Conservation (phyloP, 345 rosid species). For the Rhodomyrtus tomentosa region DNA sequence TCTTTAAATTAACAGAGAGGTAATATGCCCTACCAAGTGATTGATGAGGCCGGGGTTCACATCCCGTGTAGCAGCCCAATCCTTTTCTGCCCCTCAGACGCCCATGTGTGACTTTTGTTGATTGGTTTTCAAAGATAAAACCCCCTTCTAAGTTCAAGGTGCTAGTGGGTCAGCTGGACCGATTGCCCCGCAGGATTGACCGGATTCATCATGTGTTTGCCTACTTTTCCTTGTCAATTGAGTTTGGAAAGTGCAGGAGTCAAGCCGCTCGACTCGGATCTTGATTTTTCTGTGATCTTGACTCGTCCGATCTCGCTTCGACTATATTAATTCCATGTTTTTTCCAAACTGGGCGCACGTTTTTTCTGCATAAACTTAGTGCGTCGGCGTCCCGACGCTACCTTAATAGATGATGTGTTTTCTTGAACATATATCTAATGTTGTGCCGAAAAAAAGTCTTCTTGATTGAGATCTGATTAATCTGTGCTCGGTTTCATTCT, state of each 20-base stretch:
- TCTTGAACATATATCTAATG: background rate
- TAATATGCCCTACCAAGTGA: background rate
- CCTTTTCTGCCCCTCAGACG: background rate
- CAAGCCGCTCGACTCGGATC: background rate
- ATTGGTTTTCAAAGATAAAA: background rate
- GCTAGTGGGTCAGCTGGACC: background rate
- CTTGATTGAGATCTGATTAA: background rate
- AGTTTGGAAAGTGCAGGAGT: background rate
- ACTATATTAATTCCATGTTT: background rate
- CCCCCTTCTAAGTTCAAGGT: background rate
- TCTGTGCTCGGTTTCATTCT: background rate
- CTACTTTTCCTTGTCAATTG: background rate
- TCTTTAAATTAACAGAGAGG: background rate
- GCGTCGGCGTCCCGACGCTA: background rate
- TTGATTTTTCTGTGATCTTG: background rate
- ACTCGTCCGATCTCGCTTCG: background rate
- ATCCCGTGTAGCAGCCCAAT: background rate
- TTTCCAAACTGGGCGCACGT: background rate
- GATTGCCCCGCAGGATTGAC: background rate
- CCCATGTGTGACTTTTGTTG: background rate
- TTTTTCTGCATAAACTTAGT: background rate
- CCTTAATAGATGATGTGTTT: background rate
- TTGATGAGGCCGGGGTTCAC: background rate
- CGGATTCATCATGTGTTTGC: background rate
- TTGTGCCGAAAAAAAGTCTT: background rate